These are phyloP conservation scores for Calonectria pseudoturangicola DNA, from an alignment of 2,329 filamentous ascomycete species.

Conservation along the genomic window DNA sequence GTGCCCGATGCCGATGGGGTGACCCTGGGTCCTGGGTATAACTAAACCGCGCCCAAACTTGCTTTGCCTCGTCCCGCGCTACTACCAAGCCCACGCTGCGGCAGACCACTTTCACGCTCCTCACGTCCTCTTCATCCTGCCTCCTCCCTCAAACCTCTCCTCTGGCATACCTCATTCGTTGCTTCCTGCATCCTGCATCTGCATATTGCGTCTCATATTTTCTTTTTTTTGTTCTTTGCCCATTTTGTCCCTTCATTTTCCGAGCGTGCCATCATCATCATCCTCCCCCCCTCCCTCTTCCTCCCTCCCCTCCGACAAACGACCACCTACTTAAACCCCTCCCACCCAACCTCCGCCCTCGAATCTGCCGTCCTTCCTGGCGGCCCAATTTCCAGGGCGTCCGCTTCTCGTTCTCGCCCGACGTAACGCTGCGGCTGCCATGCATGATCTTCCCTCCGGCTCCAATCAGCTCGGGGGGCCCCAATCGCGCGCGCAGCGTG, in stretches of 20 bases:
- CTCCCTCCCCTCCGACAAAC: background rate
- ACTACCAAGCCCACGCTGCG: conserved; percentile 41
- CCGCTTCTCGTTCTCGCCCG: conserved; percentile 49
- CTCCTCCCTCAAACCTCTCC: conserved; percentile 36
- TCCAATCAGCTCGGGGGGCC: conserved; percentile 55
- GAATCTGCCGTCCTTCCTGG: conserved; percentile 43
- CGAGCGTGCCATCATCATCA: background rate
- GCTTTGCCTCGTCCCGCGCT: conserved; percentile 50
- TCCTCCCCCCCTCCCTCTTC: background rate
- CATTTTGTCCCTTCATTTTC: conserved; percentile 20
- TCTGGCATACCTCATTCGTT: conserved; percentile 29
- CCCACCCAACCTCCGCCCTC: conserved; percentile 32
- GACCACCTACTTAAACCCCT: conserved; percentile 33
- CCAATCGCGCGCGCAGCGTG: conserved; percentile 55
- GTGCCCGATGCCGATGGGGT: conserved; percentile 50
- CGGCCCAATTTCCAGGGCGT: conserved; percentile 55
- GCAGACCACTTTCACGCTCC: conserved; percentile 31
- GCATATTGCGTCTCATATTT: conserved; percentile 22
- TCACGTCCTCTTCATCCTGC: conserved; percentile 14
- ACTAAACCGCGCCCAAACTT: conserved; percentile 50
- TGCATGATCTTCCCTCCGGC: conserved; percentile 55
- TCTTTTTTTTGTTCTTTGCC: conserved; percentile 1
- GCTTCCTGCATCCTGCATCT: conserved; percentile 25
- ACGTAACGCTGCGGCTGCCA: conserved; percentile 57
- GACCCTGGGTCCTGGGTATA: conserved; percentile 46